Evolutionary conservation across 169 alveolate genomes (phyloP).

Genomic region (Plasmodium adleri): DNA sequence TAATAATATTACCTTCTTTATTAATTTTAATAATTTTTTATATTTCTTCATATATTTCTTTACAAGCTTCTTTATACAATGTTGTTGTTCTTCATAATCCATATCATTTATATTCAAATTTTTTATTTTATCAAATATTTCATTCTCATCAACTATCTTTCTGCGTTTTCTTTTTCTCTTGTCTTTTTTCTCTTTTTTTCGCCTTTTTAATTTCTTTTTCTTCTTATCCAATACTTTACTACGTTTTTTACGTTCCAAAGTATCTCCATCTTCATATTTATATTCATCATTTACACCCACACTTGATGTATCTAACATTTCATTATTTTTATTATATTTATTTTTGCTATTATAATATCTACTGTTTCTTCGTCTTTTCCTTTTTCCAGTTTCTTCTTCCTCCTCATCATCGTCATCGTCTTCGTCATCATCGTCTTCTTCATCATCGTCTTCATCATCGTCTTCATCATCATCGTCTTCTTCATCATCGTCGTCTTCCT

Average conservation of each 20-base stretch:
- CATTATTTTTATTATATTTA: neutral
- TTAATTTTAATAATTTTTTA: constrained; percentile 54
- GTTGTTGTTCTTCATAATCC: constrained; percentile 17
- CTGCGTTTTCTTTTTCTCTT: constrained; percentile 30
- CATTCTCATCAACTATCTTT: constrained; percentile 30
- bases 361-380: constrained; percentile 1
- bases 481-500: neutral
- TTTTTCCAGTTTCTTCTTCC: neutral
- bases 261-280: constrained; percentile 13
- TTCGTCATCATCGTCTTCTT: neutral
- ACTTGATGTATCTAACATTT: neutral
- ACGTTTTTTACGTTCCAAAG: constrained; percentile 12
- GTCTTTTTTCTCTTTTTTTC: constrained; percentile 24
- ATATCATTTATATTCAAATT: constrained; percentile 38
- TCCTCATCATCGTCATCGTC: neutral
- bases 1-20: constrained; percentile 19
- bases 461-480: neutral
- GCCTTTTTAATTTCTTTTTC: neutral
- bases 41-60: constrained; percentile 51
- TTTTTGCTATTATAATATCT: neutral
- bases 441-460: neutral
- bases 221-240: constrained; percentile 1
- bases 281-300: neutral
- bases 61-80: constrained; percentile 53
- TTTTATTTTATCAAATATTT: constrained; percentile 35